Conservation (phyloP, 345 rosid species). For the Populus tremula region DNA sequence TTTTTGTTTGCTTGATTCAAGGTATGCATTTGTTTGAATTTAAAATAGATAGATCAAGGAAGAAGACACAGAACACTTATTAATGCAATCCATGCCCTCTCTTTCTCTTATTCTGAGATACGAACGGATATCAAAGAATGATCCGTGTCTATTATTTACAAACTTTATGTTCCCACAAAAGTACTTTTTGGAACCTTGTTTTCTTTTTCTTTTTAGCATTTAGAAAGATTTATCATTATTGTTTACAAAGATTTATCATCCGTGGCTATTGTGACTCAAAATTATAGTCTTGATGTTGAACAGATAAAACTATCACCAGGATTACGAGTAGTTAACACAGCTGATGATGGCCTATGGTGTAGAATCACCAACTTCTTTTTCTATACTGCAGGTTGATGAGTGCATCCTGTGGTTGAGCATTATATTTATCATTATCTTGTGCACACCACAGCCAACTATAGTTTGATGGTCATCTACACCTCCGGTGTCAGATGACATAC, state of each 20-base stretch:
- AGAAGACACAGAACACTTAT: neutral
- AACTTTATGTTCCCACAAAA: neutral
- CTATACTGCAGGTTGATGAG: constrained; percentile 59
- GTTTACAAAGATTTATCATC: too few species aligned
- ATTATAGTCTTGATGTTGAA: neutral
- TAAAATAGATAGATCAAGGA: neutral
- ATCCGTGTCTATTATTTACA: neutral
- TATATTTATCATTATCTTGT: constrained; percentile 82
- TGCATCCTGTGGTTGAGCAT: constrained; percentile 91
- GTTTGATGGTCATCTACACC: constrained; percentile 81
- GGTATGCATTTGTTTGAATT: neutral
- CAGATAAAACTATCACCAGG: neutral
- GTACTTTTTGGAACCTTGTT: neutral
- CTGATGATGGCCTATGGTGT: neutral
- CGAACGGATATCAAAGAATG: neutral
- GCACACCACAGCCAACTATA: constrained; percentile 89
- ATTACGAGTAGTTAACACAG: neutral
- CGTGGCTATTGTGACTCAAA: neutral
- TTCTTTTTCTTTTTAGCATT: neutral
- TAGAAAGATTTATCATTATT: too few species aligned
- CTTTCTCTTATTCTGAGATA: neutral
- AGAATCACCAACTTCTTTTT: neutral
- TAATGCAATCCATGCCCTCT: neutral
- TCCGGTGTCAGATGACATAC: constrained; percentile 60
- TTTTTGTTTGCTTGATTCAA: neutral